These are phyloP conservation scores for Penicillium herquei DNA, from an alignment of 495 filamentous ascomycete genomes.

Conservation along the genomic window DNA sequence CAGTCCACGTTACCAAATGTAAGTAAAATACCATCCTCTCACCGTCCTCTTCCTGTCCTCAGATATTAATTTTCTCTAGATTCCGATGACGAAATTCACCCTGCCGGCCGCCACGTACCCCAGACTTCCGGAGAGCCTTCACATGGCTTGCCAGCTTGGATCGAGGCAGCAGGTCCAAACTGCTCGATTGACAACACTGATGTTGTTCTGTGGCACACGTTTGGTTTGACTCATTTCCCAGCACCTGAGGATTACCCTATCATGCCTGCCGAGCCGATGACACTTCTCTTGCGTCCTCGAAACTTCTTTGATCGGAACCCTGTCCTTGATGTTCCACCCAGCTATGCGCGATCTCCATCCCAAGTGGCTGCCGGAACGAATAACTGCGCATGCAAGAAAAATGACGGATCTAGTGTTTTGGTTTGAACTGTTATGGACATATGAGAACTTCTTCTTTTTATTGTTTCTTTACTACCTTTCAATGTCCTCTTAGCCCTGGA, in stretches of 20 bases:
- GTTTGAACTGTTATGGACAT: conserved; percentile 24
- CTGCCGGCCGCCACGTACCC: conserved; percentile 89
- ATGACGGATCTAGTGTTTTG: conserved; percentile 42
- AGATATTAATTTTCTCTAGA: conserved; percentile 48
- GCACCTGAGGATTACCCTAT: conserved; percentile 91
- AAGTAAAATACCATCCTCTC: conserved; percentile 29
- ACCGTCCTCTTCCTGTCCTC: not conserved
- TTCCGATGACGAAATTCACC: conserved; percentile 81
- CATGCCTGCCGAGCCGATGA: conserved; percentile 93
- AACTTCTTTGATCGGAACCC: conserved; percentile 90
- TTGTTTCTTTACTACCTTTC: no score
- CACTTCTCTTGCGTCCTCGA: conserved; percentile 74
- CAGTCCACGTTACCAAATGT: conserved; percentile 93
- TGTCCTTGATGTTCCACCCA: conserved; percentile 82
- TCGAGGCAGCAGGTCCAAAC: conserved; percentile 61
- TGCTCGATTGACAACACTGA: conserved; percentile 79
- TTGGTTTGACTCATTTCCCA: conserved; percentile 90
- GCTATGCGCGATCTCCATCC: conserved; percentile 70
- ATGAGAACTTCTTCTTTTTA: no score
- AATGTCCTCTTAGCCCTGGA: no score
- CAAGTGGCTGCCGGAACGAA: conserved; percentile 55
- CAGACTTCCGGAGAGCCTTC: conserved; percentile 88
- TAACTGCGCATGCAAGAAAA: conserved; percentile 43
- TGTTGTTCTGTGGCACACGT: conserved; percentile 95
- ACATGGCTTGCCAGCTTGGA: conserved; percentile 77